A percentile compares a stretch with the other conserved stretches of the same genome.
Conservation (phyloP, 208 protist genomes). For the Acanthamoeba sp. region DNA sequence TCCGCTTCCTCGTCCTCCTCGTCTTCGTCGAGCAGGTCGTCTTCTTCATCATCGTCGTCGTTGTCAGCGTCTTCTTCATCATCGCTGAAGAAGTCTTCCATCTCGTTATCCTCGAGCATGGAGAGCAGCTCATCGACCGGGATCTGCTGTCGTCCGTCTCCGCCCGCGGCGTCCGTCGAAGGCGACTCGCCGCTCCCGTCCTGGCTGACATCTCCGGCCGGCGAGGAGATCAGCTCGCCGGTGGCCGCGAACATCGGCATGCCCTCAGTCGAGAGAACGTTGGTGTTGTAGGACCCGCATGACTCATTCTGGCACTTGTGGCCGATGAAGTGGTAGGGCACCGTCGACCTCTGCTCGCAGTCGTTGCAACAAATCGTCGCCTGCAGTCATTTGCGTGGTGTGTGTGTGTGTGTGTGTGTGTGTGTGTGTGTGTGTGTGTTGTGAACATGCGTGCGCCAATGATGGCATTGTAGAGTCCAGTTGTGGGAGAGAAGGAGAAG, state of each 20-base stretch:
- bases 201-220: neutral
- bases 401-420: no score
- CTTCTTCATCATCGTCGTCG: constrained; percentile 19
- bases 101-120: neutral
- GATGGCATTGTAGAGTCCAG: no score
- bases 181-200: neutral
- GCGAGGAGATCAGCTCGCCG: constrained; percentile 14
- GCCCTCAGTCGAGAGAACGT: constrained; percentile 53
- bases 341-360: constrained; percentile 72
- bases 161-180: neutral
- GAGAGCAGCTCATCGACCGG: neutral
- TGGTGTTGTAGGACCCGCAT: constrained; percentile 81
- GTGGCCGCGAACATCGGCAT: constrained; percentile 65
- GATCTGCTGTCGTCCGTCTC: neutral
- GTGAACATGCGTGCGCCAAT: no score
- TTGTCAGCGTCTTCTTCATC: constrained; percentile 50
- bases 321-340: constrained; percentile 78
- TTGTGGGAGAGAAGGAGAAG: neutral
- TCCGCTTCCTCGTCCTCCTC: neutral
- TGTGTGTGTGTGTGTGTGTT: no score
- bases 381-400: neutral
- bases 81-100: neutral
- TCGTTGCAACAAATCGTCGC: constrained; percentile 80
- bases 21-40: constrained; percentile 2
- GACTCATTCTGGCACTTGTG: constrained; percentile 77